A percentile compares a stretch with the other conserved stretches of the same genome.
Evolutionary conservation across 192 early-diverging fungal species (phyloP).

Genomic region (Borealophlyctis nickersoniae): DNA sequence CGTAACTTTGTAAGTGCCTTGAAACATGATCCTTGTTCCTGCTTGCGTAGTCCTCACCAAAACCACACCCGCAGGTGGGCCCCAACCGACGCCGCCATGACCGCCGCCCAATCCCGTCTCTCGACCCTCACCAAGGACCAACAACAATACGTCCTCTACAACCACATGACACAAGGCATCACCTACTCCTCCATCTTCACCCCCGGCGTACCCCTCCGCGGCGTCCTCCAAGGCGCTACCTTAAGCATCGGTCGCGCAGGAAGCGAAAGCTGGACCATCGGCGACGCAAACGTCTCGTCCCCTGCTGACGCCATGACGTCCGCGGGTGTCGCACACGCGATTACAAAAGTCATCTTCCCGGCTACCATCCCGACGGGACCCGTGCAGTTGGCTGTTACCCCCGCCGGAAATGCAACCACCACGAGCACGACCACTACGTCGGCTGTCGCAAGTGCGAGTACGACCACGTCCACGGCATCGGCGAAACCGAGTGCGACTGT

Average conservation of each 20-base stretch:
- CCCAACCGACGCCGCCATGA: neutral
- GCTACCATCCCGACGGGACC: neutral
- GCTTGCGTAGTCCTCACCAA: neutral
- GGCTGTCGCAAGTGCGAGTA: neutral
- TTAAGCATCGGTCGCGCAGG: neutral
- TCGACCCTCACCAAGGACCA: neutral
- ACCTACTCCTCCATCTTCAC: neutral
- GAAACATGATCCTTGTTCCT: neutral
- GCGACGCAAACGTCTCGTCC: neutral
- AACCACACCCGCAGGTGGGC: neutral
- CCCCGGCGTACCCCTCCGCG: neutral
- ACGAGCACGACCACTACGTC: no score
- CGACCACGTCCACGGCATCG: neutral
- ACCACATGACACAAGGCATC: neutral
- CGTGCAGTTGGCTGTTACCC: neutral
- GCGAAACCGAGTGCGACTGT: neutral
- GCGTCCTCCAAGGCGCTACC: neutral
- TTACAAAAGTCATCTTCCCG: neutral
- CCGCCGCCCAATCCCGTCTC: conserved; percentile 1
- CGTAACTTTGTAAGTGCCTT: neutral
- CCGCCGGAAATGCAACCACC: neutral
- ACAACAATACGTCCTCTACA: neutral
- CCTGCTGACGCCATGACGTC: neutral
- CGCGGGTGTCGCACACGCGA: neutral
- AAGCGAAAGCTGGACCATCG: neutral